Conservation (phyloP, 2,329 filamentous ascomycete genomes). For the Cordyceps pruinosa region DNA sequence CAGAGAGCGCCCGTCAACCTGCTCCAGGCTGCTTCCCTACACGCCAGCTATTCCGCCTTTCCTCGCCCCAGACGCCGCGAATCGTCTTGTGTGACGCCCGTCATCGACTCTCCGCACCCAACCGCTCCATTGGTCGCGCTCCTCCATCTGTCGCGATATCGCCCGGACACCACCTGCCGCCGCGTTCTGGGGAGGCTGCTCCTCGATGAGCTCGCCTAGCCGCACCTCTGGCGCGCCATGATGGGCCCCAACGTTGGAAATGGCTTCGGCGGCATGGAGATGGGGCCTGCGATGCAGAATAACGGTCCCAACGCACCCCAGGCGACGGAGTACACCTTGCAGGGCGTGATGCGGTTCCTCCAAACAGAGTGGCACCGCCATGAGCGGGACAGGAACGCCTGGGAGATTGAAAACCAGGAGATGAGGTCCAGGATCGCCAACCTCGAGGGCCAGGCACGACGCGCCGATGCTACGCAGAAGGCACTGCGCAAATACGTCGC, state of each 20-base stretch:
- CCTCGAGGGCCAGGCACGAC: conserved; percentile 81
- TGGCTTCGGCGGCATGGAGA: conserved; percentile 41
- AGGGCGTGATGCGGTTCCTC: conserved; percentile 95
- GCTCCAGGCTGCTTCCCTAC: conserved; percentile 2
- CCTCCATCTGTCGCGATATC: conserved; percentile 18
- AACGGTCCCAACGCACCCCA: conserved; percentile 45
- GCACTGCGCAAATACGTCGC: conserved; percentile 84
- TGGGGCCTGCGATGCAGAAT: conserved; percentile 38
- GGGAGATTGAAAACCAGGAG: conserved; percentile 98
- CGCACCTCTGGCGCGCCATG: conserved; percentile 29
- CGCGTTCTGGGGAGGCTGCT: conserved; percentile 17
- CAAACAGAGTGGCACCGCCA: conserved; percentile 99
- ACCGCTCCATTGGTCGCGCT: conserved; percentile 16
- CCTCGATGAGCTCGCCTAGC: conserved; percentile 32
- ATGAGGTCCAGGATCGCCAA: conserved; percentile 97
- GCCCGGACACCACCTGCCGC: conserved; percentile 3
- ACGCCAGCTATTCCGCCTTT: neutral
- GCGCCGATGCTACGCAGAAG: conserved; percentile 81
- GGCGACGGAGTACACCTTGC: conserved; percentile 56
- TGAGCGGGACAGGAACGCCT: conserved; percentile 93
- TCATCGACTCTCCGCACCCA: conserved; percentile 3
- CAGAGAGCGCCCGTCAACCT: neutral
- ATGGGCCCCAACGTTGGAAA: conserved; percentile 39
- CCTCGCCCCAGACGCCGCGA: neutral
- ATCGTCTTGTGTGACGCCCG: neutral